These are phyloP conservation scores for Penicillium sp. DNA, from an alignment of 2,329 filamentous ascomycete species.

Conservation along the genomic window DNA sequence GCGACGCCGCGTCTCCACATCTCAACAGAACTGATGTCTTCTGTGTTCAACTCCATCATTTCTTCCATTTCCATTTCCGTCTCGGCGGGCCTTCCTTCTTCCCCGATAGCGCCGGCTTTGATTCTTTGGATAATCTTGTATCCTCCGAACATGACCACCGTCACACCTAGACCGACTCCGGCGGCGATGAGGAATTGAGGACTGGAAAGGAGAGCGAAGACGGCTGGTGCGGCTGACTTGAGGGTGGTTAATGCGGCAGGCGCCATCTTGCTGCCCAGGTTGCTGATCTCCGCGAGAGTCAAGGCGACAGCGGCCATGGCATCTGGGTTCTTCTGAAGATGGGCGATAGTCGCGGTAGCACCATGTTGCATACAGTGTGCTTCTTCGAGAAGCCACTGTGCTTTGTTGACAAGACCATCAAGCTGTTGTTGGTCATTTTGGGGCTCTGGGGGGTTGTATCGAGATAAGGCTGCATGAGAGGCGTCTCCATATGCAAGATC, in stretches of 20 bases:
- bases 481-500: slow-evolving; percentile 86
- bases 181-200: slow-evolving; percentile 95
- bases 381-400: slow-evolving; percentile 78
- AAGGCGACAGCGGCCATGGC: slow-evolving; percentile 91
- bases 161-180: slow-evolving; percentile 86
- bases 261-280: slow-evolving; percentile 77
- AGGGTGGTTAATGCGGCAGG: slow-evolving; percentile 73
- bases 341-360: slow-evolving; percentile 76
- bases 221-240: slow-evolving; percentile 78
- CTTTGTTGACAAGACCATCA: slow-evolving; percentile 67
- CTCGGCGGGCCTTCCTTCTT: slow-evolving; percentile 20
- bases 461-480: slow-evolving; percentile 60
- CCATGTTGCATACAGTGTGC: slow-evolving; percentile 86
- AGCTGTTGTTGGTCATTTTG: slow-evolving; percentile 57
- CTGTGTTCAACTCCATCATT: slow-evolving; percentile 54
- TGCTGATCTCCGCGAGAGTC: slow-evolving; percentile 86
- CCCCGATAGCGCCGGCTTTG: slow-evolving; percentile 37
- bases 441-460: slow-evolving; percentile 45
- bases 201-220: slow-evolving; percentile 81
- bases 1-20: slow-evolving; percentile 64
- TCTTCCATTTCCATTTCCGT: slow-evolving; percentile 49
- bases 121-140: slow-evolving; percentile 97
- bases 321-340: slow-evolving; percentile 79
- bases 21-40: slow-evolving; percentile 58
- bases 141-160: slow-evolving; percentile 90